These are phyloP conservation scores for Trypanosoma avium DNA, from an alignment of 208 protist genomes.

Conservation along the genomic window DNA sequence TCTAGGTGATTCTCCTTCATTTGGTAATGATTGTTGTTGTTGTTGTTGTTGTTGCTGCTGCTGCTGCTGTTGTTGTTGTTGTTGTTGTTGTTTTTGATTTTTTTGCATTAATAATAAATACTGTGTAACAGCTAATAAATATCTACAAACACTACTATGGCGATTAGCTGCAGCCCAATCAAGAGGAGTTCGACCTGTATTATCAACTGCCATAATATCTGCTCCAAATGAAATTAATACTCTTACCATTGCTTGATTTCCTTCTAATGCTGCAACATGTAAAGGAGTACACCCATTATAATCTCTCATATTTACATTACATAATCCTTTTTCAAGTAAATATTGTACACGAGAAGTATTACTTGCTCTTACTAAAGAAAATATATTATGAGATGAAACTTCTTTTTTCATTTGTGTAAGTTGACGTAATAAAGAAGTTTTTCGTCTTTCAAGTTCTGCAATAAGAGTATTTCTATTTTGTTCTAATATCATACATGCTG, in stretches of 20 bases:
- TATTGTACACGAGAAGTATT: constrained; percentile 78
- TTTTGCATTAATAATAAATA: constrained; percentile 3
- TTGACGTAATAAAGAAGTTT: constrained; percentile 50
- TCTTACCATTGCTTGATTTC: constrained; percentile 73
- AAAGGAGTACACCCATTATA: constrained; percentile 89
- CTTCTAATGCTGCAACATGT: constrained; percentile 80
- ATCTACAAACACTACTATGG: constrained; percentile 68
- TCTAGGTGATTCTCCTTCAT: too few relatives aligned
- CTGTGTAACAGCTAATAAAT: constrained; percentile 56
- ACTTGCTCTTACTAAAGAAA: constrained; percentile 76
- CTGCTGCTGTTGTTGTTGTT: constrained; percentile 7
- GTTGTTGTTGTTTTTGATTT: constrained; percentile 20
- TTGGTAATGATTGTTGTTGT: too few relatives aligned
- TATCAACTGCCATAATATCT: constrained; percentile 66
- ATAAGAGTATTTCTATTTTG: constrained; percentile 58
- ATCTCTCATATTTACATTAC: constrained; percentile 78
- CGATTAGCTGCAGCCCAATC: constrained; percentile 84
- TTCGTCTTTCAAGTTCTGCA: constrained; percentile 66
- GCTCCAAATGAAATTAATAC: constrained; percentile 84
- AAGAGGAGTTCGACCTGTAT: constrained; percentile 76
- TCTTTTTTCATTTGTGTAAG: constrained; percentile 54
- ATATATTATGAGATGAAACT: constrained; percentile 68
- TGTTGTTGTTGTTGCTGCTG: too few relatives aligned
- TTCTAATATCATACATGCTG: constrained; percentile 31
- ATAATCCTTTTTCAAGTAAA: constrained; percentile 61